Base-by-base conservation (phyloP, 352 stramenopile species). In the Globisporangium takayamanum region DNA sequence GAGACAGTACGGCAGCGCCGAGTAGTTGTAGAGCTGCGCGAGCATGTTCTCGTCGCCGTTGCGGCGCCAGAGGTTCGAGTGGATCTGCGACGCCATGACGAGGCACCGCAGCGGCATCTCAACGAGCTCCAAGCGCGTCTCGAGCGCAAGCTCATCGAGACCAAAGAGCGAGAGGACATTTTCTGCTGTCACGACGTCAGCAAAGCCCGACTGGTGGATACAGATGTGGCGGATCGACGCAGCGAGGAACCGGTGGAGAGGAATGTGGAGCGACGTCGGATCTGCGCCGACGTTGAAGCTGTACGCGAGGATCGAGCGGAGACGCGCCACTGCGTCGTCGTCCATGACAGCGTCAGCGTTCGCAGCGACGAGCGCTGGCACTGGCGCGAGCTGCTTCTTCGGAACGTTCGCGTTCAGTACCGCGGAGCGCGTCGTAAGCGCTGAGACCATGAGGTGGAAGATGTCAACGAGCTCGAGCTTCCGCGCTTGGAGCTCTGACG, bases 1-100 rank as follows among this genome's bases (percentile, higher is more conserved):
- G 51, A 95, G 73, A 44, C 86, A 95, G 62, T 94, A 95, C 16
- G 86, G 84, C 22, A 95, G 59, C 22, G 86, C 86, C 15, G 84
- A 95, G 64, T 95, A 95, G 68, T 95, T 95, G 74, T 93, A 95
- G 45, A 95, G 53, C 69, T 95, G 86, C 3, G 86, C 85, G 55
- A 94, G 70, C 86, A 95, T 95, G 54, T 91, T 95, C 63, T 95
- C 86, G 60, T 95, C 86, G 39, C 86, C 86, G 51, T 95, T 95
- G 28, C 86, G 78, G 20, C 86, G 77, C 86, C 86, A 95, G 22
- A 95, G 50, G 30, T 92, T 93, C 15, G 84, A 88, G 48, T 95
- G 86, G 49, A 95, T 95, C 62, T 95, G 86, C 18, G 81, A 89
- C 49, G 81, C 77, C 84, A 95, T 93, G 20, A 92, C 86, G 12